Evolutionary conservation across 75 land plant species (phyloP), one percentile per base, ranked within the genome.

Genomic region (Gnetum montanum): DNA sequence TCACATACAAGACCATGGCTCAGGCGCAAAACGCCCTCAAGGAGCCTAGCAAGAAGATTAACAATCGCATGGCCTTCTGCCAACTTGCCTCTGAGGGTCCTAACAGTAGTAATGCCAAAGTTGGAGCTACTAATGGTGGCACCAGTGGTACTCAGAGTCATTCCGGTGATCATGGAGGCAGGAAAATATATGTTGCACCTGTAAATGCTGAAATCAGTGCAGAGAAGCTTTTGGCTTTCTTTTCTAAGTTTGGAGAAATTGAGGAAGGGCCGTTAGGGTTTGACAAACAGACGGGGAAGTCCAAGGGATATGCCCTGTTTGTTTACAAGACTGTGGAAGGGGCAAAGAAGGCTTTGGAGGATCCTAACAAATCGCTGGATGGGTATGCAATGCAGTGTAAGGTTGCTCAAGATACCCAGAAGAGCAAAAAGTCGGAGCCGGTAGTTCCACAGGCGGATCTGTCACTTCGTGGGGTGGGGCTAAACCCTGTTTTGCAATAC

Each of bases 1-100:
- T 90, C 36, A 79, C 84, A n/a, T 90, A 79, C 51, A 68, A 70
- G 63, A 87, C 83, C 69, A 68, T 80, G 60, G 84, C 80, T 49
- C 92, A 88, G 20, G 92, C 96, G 10, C 50, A 69, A 2, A 65
- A 70, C 10, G 86, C 96, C 15, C 74, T 90, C 11, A 72, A 72
- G 57, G 87, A 86, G 59, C 91, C 92, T 1, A 76, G 74, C 58
- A 89, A 89, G 64, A 70, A 75, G 46, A 88, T 92, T 10, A 94
- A 92, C 38, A 94, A 94, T 0, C 65, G 97, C 31, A 74, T 88
- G 62, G 73, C 95, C 12, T 85, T 84, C 3, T 75, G 83, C 30
- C 91, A 90, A 59, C 71, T 87, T 8, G 94, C 97, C 4, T 59
- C 85, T 19, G 60, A 71, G 0, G 81, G 86, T 15, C 63, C 65